Percentiles rank a stretch among this genome's conserved stretches.
These are phyloP conservation scores for Juglanconis juglandina DNA, from an alignment of 2,329 filamentous ascomycete species.

Conservation along the genomic window DNA sequence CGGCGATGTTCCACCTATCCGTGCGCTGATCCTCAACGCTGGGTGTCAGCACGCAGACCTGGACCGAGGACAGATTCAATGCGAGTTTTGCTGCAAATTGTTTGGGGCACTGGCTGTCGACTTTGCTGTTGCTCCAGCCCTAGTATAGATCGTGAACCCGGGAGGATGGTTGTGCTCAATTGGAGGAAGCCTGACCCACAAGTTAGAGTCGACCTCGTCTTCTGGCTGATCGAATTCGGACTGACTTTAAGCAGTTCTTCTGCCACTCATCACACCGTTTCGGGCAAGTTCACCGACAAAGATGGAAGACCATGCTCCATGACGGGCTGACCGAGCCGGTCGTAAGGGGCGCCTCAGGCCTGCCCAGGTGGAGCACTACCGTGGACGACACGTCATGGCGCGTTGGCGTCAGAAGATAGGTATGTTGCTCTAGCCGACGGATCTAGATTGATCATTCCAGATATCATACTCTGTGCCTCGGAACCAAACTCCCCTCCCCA, in stretches of 20 bases:
- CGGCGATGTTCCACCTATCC: neutral
- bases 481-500: too few relatives aligned
- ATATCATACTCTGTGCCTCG: too few relatives aligned
- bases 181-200: neutral
- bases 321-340: neutral
- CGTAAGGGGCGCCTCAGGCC: neutral
- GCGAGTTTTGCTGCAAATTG: neutral
- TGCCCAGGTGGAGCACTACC: neutral
- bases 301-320: neutral
- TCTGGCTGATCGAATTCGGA: neutral
- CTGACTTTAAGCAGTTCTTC: neutral
- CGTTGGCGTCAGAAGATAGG: neutral
- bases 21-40: neutral
- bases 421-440: too few relatives aligned
- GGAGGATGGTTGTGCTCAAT: neutral
- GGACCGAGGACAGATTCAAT: neutral
- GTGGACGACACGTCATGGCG: neutral
- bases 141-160: neutral
- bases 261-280: neutral
- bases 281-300: neutral
- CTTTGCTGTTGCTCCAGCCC: neutral
- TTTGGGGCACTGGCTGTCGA: neutral
- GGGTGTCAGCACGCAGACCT: neutral
- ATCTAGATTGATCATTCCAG: too few relatives aligned
- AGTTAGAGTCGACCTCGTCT: neutral